These are phyloP conservation scores for Streptanthus diversifolius DNA, from an alignment of 345 rosid species.

Conservation along the genomic window DNA sequence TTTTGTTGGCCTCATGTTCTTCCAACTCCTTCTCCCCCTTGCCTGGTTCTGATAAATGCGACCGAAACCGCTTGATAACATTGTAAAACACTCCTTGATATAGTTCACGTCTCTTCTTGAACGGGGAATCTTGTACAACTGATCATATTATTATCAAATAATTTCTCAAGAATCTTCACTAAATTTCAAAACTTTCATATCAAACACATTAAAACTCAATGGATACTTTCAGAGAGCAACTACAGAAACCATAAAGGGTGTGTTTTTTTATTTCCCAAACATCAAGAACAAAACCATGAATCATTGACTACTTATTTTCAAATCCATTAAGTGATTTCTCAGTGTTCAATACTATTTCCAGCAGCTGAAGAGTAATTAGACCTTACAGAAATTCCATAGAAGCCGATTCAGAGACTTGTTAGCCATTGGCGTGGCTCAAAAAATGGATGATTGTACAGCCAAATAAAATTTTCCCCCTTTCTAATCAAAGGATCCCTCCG, in stretches of 20 bases:
- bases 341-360: neutral
- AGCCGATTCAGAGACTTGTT: constrained; percentile 26
- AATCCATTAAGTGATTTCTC: neutral
- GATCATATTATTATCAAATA: neutral
- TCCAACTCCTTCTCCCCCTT: constrained; percentile 25
- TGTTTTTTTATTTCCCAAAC: neutral
- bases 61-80: constrained; percentile 44
- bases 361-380: neutral
- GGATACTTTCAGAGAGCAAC: neutral
- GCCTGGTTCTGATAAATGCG: constrained; percentile 42
- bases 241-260: no score
- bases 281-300: neutral
- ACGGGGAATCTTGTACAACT: constrained; percentile 23
- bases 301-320: neutral
- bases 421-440: constrained; percentile 23
- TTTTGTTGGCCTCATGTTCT: constrained; percentile 28
- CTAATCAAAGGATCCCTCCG: neutral
- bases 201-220: neutral
- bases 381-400: constrained; percentile 32
- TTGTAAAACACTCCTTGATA: constrained; percentile 41
- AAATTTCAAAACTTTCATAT: constrained; percentile 7
- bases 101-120: constrained; percentile 37
- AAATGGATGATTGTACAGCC: neutral
- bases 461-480: neutral
- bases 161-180: neutral